phyloP scores from a whole-genome alignment of 1,284 basidiomycete genomes.

The Agaricales sp. region DNA sequence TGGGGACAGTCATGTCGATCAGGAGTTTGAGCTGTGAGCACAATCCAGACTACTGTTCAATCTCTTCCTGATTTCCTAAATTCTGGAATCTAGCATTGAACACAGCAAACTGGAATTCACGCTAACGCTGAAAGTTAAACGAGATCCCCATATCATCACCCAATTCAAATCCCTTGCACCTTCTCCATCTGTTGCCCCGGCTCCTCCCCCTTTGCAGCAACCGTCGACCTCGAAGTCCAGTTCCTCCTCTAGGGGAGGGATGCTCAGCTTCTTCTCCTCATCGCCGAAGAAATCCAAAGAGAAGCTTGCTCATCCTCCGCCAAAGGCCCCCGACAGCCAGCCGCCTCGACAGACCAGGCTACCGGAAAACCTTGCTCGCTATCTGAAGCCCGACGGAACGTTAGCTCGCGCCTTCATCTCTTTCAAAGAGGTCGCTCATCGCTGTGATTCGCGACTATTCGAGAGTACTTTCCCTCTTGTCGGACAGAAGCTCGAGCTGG shows the following conservation, averaged over 20 bases:
- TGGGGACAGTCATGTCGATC: conserved; percentile 65
- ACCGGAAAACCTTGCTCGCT: conserved; percentile 69
- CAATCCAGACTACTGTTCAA: conserved; percentile 2
- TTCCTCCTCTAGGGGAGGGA: conserved; percentile 25
- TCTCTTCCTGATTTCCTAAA: conserved; percentile 2
- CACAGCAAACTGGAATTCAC: conserved; percentile 89
- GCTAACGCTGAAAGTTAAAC: conserved; percentile 72
- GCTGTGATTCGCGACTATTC: conserved; percentile 75
- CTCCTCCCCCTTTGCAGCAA: conserved; percentile 31
- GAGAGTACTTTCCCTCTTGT: conserved; percentile 81
- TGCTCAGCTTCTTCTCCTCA: conserved; percentile 68
- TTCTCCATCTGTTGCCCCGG: conserved; percentile 21
- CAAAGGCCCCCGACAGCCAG: conserved; percentile 24
- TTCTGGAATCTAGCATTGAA: conserved; percentile 48
- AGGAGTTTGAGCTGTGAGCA: conserved; percentile 89
- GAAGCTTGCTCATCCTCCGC: conserved; percentile 24
- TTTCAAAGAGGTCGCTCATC: conserved; percentile 75
- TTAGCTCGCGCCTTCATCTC: conserved; percentile 76
- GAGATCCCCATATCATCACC: conserved; percentile 71
- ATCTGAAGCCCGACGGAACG: conserved; percentile 72
- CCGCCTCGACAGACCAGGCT: conserved; percentile 23
- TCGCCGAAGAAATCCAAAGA: conserved; percentile 65
- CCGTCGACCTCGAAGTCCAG: conserved; percentile 35
- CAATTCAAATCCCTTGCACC: conserved; percentile 59
- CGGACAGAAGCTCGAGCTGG: conserved; percentile 55